Evolutionary conservation across 345 rosid species (phyloP), one percentile per base, ranked within the genome.

Genomic region (Anacardium occidentale): DNA sequence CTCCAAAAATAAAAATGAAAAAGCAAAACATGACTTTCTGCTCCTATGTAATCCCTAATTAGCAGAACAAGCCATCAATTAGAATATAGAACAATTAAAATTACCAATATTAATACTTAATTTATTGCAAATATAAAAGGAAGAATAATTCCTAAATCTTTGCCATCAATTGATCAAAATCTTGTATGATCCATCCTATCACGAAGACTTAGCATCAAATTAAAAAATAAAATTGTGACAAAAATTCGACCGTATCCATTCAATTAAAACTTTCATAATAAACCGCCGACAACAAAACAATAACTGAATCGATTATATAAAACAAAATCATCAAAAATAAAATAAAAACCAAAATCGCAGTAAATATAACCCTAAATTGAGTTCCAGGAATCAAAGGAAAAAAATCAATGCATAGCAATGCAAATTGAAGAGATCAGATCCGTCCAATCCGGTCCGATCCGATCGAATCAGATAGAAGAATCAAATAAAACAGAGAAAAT

Each of bases 401-500:
- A 17, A 40, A 47, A 59, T 14, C 34, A n/a, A 54, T 22, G 11
- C 45, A 56, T 3, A 15, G 15, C 47, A 44, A 42, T 52, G 62
- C 37, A 24, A 45, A 64, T 22, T 57, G 2, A 11, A 48, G 26
- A 10, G n/a, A 12, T 55, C 9, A n/a, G 37, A 48, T 26, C 29
- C 32, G 66, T 29, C 37, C 17, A 53, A 74, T 50, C 32, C 2
- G 82, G 77, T 77, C 80, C 15, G 78, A 78, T 72, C 73, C 15
- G 55, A 76, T 62, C 48, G 18, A 0, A 37, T 14, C 9, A 56
- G 53, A 15, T 14, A 12, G 3, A 15, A 50, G 53, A 22, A 40
- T 7, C 48, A 7, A 21, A 68, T 54, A 24, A 7, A 29, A 21
- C 25, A 29, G 37, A 48, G 14, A 53, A 14, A 69, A 63, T 22